Evolutionary conservation across 805 yeast species (phyloP), one percentile per base, ranked within the genome.

Genomic region (Yamadazyma olivae): DNA sequence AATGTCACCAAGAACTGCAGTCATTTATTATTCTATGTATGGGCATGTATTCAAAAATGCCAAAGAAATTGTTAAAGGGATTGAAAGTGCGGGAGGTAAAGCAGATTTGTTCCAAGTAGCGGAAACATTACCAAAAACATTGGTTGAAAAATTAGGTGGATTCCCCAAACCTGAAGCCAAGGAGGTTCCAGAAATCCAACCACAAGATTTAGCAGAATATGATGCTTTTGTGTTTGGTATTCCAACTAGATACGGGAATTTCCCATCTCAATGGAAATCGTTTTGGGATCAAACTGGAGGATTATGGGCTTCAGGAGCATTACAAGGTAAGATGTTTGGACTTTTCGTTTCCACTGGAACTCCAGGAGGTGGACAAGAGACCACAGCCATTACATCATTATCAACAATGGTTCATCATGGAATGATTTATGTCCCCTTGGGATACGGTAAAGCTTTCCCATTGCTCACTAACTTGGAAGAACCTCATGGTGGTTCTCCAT

Each of bases 201-300:
- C 61, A 7, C 83, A 75, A 14, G 72, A 77, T 14, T 68, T 88
- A 47, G 55, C 64, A 3, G 64, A 71, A 44, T 83, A 81, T 69
- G 95, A 89, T 55, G 95, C 89, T 31, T 77, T 83, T 67, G 47
- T 89, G 48, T 84, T 88, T 51, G 96, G 96, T 55, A 59, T 83
- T 49, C 95, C 95, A 51, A 83, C 95, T 38, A 79, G 95, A 64
- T 88, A 67, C 57, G 96, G 96, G 61, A 77, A 72, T 57, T 62
- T 72, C 63, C 91, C 95, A 36, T 82, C 87, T 31, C 95, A 87
- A 61, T 74, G 81, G 73, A 75, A 74, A 60, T 67, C 83, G n/a
- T 86, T 83, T 70, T 77, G 84, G 76, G 95, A 83, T 53, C 60
- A 79, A 38, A 81, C 90, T 28, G 93, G 93, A 55, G 79, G 79